These are phyloP conservation scores for Gossypium lobatum DNA, from an alignment of 441 rosid genomes.

Conservation along the genomic window DNA sequence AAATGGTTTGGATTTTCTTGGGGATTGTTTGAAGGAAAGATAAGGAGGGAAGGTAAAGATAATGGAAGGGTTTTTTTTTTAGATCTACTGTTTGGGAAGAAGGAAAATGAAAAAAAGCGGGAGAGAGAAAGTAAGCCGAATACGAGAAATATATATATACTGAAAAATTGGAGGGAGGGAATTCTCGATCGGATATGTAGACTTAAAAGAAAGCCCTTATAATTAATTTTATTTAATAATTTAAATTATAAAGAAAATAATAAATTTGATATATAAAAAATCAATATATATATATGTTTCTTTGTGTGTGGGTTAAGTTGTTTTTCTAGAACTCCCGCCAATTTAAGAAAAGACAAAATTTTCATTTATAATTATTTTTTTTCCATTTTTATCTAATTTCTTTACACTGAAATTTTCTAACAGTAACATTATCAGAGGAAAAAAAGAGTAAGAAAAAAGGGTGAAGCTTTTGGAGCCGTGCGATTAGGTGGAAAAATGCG, in stretches of 20 bases:
- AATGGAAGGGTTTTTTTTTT: constrained; percentile 10
- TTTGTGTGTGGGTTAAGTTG: background rate
- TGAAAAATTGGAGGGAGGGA: background rate
- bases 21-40: constrained; percentile 6
- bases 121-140: constrained; percentile 44
- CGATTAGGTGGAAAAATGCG: background rate
- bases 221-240: background rate
- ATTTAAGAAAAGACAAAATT: background rate
- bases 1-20: background rate
- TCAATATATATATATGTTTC: background rate
- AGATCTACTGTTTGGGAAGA: constrained; percentile 39
- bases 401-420: background rate
- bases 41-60: background rate
- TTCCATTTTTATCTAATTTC: background rate
- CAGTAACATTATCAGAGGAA: background rate
- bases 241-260: background rate
- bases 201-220: background rate
- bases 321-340: background rate
- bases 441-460: background rate
- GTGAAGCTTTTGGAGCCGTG: background rate
- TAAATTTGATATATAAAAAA: too few species aligned
- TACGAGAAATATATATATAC: constrained; percentile 42
- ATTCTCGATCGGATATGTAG: background rate
- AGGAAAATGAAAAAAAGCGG: constrained; percentile 41
- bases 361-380: background rate